Evolutionary conservation across 352 stramenopile species (phyloP), one percentile per base, ranked within the genome.

Genomic region (Phytopythium montanum): DNA sequence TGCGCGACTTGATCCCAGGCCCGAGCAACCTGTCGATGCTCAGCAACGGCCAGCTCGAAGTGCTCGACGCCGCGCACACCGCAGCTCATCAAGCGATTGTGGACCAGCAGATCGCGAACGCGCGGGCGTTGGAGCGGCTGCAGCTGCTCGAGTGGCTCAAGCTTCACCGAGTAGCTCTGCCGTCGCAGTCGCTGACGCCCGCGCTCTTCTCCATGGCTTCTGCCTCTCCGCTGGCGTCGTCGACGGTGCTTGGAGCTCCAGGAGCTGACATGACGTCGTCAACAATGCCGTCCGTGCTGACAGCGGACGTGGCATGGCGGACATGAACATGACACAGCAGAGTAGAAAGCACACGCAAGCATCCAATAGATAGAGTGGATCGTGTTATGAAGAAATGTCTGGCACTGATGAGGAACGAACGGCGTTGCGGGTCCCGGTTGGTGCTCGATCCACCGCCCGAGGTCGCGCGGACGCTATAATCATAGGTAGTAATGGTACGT

Each of bases 31-130:
- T 94, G 28, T 46, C 61, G 2, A 46, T 57, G 9, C 64, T 90
- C 38, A 94, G 85, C 70, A 88, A 88, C 51, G 79, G 78, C 2
- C 85, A 94, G 50, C 72, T 94, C 4, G 81, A 94, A 41, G 73
- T 90, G 14, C 61, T 94, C 2, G 81, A 90, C 70, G 71, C 72
- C 6, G 59, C 76, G 7, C 85, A 94, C 60, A 69, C 86, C 14
- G 51, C 59, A 14, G 81, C 76, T n/a, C 65, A 89, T n/a, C 57
- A 66, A 16, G 59, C 88, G 49, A 87, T 92, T 56, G 72, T 81
- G 19, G 75, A 85, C 49, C 72, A 79, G n/a, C 78, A 79, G 21
- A 60, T 94, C 0, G 61, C 68, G 9, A 83, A 83, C 56, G 81
- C 79, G 0, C 81, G 85, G 5, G 61, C 61, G 0, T 66, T 88